phyloP scores from a whole-genome alignment of 768 basidiomycete species.

The Rhizopogon vesiculosus region DNA sequence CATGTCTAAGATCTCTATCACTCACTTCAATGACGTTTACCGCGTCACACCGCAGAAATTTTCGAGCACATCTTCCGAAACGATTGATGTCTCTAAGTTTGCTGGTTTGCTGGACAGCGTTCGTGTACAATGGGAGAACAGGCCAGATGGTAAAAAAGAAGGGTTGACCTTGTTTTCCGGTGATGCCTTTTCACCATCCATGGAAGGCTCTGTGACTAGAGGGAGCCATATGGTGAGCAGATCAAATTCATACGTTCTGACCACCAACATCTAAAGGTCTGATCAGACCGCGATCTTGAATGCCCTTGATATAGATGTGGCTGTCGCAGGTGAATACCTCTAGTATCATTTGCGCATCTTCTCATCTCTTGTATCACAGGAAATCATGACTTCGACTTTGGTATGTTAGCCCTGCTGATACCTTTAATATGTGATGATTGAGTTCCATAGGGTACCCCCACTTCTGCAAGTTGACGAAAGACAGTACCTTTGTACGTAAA shows the following conservation, averaged over 20 bases:
- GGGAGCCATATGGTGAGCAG: conserved; percentile 84
- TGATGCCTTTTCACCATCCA: conserved; percentile 82
- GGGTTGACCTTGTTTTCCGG: conserved; percentile 86
- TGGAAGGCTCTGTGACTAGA: conserved; percentile 83
- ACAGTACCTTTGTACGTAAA: conserved; percentile 66
- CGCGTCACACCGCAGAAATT: conserved; percentile 75
- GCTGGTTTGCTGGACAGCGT: conserved; percentile 63
- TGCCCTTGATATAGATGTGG: conserved; percentile 67
- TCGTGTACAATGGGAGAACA: conserved; percentile 49
- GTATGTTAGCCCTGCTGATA: conserved; percentile 28
- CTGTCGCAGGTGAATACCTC: conserved; percentile 64
- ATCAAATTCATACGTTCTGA: not conserved
- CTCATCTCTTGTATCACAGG: conserved; percentile 35
- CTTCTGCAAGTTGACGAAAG: conserved; percentile 60
- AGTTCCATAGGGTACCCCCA: conserved; percentile 53
- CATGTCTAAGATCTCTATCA: conserved; percentile 39
- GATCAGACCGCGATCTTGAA: conserved; percentile 61
- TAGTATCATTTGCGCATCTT: not conserved
- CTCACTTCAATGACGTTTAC: conserved; percentile 85
- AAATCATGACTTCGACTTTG: conserved; percentile 93
- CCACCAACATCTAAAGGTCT: not conserved
- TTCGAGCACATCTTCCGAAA: conserved; percentile 42
- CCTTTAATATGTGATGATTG: not conserved
- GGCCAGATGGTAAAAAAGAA: conserved; percentile 49
- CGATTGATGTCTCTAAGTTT: conserved; percentile 88